Percentiles rank a stretch among this genome's conserved stretches.
These are phyloP conservation scores for Pleurotus giganteus DNA, from an alignment of 768 basidiomycete species.

Conservation along the genomic window DNA sequence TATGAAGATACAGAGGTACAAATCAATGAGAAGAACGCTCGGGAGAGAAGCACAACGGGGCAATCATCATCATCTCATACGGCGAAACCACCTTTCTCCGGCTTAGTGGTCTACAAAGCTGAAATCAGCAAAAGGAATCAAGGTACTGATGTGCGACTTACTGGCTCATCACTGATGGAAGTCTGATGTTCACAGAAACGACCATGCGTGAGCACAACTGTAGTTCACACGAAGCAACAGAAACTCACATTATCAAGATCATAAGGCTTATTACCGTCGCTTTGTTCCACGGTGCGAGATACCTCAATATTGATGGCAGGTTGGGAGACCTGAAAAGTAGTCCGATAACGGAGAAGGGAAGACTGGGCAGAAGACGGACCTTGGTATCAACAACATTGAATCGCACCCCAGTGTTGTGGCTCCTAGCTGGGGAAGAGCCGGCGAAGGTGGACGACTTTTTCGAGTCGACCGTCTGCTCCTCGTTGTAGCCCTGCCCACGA, in stretches of 20 bases:
- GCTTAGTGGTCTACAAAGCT: neutral
- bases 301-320: conserved; percentile 9
- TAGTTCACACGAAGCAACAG: neutral
- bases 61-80: neutral
- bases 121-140: neutral
- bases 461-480: conserved; percentile 14
- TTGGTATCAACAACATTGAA: conserved; percentile 13
- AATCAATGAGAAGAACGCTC: neutral
- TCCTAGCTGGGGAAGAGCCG: conserved; percentile 2
- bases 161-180: conserved; percentile 1
- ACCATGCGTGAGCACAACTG: neutral
- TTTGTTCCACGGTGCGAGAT: conserved; percentile 9
- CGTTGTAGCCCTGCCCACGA: conserved; percentile 17
- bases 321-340: neutral
- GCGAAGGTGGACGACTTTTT: neutral
- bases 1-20: neutral
- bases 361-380: neutral
- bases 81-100: neutral
- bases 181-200: neutral
- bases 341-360: neutral
- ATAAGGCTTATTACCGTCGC: neutral
- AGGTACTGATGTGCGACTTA: neutral
- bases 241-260: conserved; percentile 5
- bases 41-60: neutral
- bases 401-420: conserved; percentile 8